Conservation (phyloP, 768 basidiomycete species). For the Rhodotorula sphaerocarpa region DNA sequence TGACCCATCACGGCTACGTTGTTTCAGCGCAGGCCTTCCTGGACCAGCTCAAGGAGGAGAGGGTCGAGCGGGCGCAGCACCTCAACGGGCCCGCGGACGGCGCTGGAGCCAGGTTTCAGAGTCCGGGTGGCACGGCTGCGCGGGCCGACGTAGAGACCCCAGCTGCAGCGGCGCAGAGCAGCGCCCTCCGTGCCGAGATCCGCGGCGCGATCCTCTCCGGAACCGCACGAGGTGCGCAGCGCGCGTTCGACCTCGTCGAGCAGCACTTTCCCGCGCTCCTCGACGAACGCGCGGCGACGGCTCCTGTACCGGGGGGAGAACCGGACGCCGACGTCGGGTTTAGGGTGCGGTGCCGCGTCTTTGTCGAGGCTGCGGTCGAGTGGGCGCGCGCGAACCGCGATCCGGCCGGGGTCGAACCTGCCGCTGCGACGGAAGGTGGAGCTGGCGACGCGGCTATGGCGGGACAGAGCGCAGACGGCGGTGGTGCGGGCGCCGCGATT, state of each 20-base stretch:
- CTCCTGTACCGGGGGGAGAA: slow-evolving; percentile 42
- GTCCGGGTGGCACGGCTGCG: too few relatives aligned
- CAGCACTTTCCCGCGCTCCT: slow-evolving; percentile 59
- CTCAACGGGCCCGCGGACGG: too few relatives aligned
- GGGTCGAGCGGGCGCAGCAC: not conserved
- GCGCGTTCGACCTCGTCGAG: slow-evolving; percentile 54
- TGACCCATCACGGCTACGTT: slow-evolving; percentile 75
- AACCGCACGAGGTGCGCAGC: slow-evolving; percentile 52
- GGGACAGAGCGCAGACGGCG: too few relatives aligned
- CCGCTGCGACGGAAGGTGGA: not conserved
- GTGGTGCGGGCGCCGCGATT: too few relatives aligned
- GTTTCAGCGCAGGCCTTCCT: slow-evolving; percentile 63
- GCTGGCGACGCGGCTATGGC: too few relatives aligned
- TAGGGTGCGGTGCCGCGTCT: slow-evolving; percentile 73
- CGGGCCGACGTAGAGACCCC: too few relatives aligned
- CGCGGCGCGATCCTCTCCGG: slow-evolving; percentile 62
- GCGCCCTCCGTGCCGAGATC: slow-evolving; percentile 53
- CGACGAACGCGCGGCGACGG: slow-evolving; percentile 43
- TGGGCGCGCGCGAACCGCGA: slow-evolving; percentile 51
- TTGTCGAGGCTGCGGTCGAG: slow-evolving; percentile 70
- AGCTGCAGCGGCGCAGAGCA: too few relatives aligned
- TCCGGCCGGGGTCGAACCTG: not conserved
- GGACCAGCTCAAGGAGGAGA: slow-evolving; percentile 45
- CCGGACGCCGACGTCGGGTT: slow-evolving; percentile 61
- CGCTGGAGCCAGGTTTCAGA: too few relatives aligned